phyloP scores from a whole-genome alignment of 371 early-diverging fungal genomes.

The Smittium culicis region DNA sequence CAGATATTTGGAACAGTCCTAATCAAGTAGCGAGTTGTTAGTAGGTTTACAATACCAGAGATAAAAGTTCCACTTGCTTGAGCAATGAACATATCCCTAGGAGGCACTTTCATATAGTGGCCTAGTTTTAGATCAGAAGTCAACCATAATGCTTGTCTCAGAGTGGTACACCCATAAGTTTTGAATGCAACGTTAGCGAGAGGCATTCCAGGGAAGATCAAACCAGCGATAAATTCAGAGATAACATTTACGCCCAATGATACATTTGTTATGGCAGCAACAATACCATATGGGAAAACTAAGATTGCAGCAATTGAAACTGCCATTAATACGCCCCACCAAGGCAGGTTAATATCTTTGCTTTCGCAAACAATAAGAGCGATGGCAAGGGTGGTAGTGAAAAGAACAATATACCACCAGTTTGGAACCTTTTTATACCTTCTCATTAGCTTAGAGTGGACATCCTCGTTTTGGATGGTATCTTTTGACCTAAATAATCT shows the following conservation, averaged over 20 bases:
- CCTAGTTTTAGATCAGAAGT: constrained; percentile 47
- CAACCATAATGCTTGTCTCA: constrained; percentile 42
- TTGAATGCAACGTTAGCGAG: constrained; percentile 47
- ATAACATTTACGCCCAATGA: constrained; percentile 58
- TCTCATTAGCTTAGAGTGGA: constrained; percentile 54
- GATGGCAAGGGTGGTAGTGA: constrained; percentile 41
- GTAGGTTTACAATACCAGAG: constrained; percentile 44
- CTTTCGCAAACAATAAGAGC: constrained; percentile 47
- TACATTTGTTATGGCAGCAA: constrained; percentile 49
- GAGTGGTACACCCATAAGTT: constrained; percentile 34
- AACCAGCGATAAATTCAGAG: constrained; percentile 52
- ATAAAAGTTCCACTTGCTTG: constrained; percentile 45
- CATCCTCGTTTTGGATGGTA: constrained; percentile 44
- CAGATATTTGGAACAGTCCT: constrained; percentile 41
- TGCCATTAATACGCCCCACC: constrained; percentile 60
- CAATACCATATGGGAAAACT: constrained; percentile 65
- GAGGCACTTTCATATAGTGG: constrained; percentile 51
- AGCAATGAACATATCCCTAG: constrained; percentile 47
- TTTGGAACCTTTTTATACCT: constrained; percentile 55
- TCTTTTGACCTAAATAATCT: neutral
- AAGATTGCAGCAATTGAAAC: constrained; percentile 46
- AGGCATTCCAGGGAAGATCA: constrained; percentile 44
- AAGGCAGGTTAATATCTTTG: constrained; percentile 35
- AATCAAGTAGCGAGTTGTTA: constrained; percentile 51
- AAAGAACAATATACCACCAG: constrained; percentile 57